Evolutionary conservation across 2,329 filamentous ascomycete genomes (phyloP), one percentile per base, ranked within the genome.

Genomic region (Phaeosphaeria sp.): DNA sequence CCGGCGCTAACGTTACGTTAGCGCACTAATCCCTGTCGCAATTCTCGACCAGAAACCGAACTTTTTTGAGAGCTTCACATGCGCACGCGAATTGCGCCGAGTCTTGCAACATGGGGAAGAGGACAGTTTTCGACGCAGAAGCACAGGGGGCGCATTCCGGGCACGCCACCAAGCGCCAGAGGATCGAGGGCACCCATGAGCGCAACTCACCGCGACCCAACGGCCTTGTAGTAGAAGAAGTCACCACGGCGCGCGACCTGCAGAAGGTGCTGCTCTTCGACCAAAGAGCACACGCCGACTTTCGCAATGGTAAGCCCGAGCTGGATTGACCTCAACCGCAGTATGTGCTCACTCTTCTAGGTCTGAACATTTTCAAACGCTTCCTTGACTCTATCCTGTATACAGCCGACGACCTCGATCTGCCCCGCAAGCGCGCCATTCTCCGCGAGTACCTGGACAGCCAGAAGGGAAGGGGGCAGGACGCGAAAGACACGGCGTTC

Each of bases 391-490:
- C 74, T 33, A 83, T 83, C 69, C 80, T 84, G 41, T 84, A 92
- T 62, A 77, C 84, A 56, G 79, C 82, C 60, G 78, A 84, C 62
- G 80, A 84, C 57, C 78, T 82, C 64, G 77, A 80, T 23, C 73
- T 81, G 41, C 72, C 75, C 58, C 78, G 63, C 76, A 77, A 86
- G 82, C 73, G 78, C 79, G 72, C 78, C 39, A 89, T 94, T 52
- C 79, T 94, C 30, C 83, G 83, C 63, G 87, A 91, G 64, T 95
- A 90, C 72, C 85, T 95, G 49, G 84, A 87, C 46, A 80, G 82
- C 46, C 84, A 88, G 70, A 83, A 81, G 58, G 79, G 81, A 18
- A 76, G 77, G 59, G 78, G 76, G 50, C 72, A 76, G 18, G 80
- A 81, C 30, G 86, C 87, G 39, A 84, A 86, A 52, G 82, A 86